These are phyloP conservation scores for Coprinopsis sp. DNA, from an alignment of 768 basidiomycete species.

Conservation along the genomic window DNA sequence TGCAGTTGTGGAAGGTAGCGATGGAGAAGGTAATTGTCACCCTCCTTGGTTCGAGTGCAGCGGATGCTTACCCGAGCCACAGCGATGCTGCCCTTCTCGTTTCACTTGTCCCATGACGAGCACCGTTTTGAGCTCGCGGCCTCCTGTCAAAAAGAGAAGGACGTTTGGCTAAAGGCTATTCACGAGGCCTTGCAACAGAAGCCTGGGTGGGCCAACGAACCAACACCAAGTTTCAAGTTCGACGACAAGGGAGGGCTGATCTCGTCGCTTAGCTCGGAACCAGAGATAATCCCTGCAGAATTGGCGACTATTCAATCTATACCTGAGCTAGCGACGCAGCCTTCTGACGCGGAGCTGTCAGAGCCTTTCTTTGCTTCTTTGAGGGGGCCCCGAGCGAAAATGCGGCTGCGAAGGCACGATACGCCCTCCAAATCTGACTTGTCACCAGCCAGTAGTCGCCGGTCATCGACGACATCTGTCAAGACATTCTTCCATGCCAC, in stretches of 20 bases:
- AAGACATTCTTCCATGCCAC: conserved; percentile 55
- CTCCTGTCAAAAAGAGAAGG: conserved; percentile 78
- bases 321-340: conserved; percentile 36
- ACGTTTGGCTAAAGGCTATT: conserved; percentile 77
- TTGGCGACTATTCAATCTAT: conserved; percentile 57
- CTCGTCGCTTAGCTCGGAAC: conserved; percentile 22
- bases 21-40: conserved; percentile 66
- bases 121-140: conserved; percentile 85
- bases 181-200: conserved; percentile 43
- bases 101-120: conserved; percentile 65
- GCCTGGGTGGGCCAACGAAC: conserved; percentile 53
- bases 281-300: conserved; percentile 32
- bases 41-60: background rate
- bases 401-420: conserved; percentile 22
- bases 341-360: conserved; percentile 28
- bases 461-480: conserved; percentile 61
- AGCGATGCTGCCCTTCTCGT: conserved; percentile 81
- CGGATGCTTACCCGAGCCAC: conserved; percentile 3
- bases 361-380: conserved; percentile 33
- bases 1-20: conserved; percentile 61
- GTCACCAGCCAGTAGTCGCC: conserved; percentile 40
- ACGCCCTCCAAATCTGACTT: conserved; percentile 19
- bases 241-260: conserved; percentile 36
- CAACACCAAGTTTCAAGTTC: conserved; percentile 55
- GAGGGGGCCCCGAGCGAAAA: conserved; percentile 25